phyloP scores from a whole-genome alignment of 2,329 filamentous ascomycete species.

The Fulvia fulva region DNA sequence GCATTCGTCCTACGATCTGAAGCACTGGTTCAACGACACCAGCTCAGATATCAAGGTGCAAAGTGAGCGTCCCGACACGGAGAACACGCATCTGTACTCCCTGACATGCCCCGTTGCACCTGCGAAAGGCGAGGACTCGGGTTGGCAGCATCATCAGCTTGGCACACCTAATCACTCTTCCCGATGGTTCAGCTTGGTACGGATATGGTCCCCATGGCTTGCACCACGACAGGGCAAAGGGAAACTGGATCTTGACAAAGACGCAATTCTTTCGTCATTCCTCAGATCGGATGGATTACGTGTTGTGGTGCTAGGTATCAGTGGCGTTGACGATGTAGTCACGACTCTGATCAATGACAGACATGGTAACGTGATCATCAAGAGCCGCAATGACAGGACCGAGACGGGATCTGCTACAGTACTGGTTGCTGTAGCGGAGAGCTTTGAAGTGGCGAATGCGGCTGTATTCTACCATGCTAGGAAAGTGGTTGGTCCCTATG shows the following conservation, averaged over 20 bases:
- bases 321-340: conserved; percentile 66
- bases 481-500: conserved; percentile 53
- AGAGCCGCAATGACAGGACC: conserved; percentile 67
- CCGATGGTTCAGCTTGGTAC: conserved; percentile 78
- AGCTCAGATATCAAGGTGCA: conserved; percentile 54
- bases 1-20: conserved; percentile 41
- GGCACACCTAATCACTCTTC: conserved; percentile 62
- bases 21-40: conserved; percentile 55
- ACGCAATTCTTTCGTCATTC: conserved; percentile 75
- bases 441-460: conserved; percentile 71
- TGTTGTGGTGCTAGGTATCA: conserved; percentile 73
- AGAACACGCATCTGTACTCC: conserved; percentile 67
- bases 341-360: conserved; percentile 64
- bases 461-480: conserved; percentile 87
- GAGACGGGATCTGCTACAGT: conserved; percentile 56
- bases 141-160: conserved; percentile 53
- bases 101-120: conserved; percentile 54
- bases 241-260: conserved; percentile 66
- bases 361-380: conserved; percentile 63
- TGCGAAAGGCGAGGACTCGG: conserved; percentile 56
- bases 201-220: conserved; percentile 79
- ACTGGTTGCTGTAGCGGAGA: conserved; percentile 66
- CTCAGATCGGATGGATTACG: conserved; percentile 67
- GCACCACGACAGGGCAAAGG: conserved; percentile 77
- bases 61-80: conserved; percentile 60